Percentiles rank a stretch among this genome's conserved stretches.
Evolutionary conservation across 306 rosid species (phyloP).

Genomic region (Delonix regia): DNA sequence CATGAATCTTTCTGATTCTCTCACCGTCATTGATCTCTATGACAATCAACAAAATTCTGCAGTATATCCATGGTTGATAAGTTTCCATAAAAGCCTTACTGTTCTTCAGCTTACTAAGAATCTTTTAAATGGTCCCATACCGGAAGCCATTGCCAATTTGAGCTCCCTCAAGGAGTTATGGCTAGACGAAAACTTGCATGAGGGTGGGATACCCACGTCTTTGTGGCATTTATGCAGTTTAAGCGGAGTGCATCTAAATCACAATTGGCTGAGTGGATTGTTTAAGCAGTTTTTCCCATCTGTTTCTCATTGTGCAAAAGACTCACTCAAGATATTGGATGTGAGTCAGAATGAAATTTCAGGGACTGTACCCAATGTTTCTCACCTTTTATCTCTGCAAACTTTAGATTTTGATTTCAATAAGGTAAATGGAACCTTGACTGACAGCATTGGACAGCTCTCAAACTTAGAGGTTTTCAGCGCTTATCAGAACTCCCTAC

Average conservation of each 20-base stretch:
- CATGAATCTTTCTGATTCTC: not conserved
- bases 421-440: not conserved
- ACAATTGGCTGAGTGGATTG: not conserved
- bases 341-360: not conserved
- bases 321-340: not conserved
- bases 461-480: not conserved
- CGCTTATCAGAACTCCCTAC: not conserved
- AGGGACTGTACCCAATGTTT: not conserved
- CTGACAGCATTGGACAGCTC: slow-evolving; percentile 23
- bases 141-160: not conserved
- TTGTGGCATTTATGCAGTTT: not conserved
- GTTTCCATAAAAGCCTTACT: not conserved
- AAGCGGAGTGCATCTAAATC: not conserved
- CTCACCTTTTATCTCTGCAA: not conserved
- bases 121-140: not conserved
- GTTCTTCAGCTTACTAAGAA: slow-evolving; percentile 2
- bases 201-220: not conserved
- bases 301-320: not conserved
- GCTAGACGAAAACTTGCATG: not conserved
- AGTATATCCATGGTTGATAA: not conserved
- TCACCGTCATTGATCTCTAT: not conserved
- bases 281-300: not conserved
- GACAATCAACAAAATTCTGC: not conserved
- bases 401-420: not conserved
- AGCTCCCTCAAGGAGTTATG: slow-evolving; percentile 7